Evolutionary conservation across 805 yeast genomes (phyloP).

Genomic region (Pichia ethanolica): DNA sequence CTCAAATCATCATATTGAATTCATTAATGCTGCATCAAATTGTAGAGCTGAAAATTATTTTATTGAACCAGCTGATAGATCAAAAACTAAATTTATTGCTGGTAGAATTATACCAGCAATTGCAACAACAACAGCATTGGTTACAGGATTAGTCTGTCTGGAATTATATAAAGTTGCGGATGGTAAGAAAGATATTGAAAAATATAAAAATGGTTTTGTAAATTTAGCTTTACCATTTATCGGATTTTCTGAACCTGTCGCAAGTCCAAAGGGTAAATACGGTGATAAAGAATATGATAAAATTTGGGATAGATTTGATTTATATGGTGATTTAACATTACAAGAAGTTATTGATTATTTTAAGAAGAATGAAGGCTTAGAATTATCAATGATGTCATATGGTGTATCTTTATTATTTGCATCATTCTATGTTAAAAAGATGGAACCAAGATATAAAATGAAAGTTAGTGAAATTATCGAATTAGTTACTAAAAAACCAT

Average conservation of each 20-base stretch:
- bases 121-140: conserved; percentile 98
- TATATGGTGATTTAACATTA: conserved; percentile 62
- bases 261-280: conserved; percentile 75
- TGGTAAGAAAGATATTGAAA: conserved; percentile 65
- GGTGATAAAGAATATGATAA: conserved; percentile 72
- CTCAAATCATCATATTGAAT: conserved; percentile 91
- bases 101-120: conserved; percentile 98
- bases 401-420: conserved; percentile 89
- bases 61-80: conserved; percentile 81
- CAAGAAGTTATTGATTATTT: conserved; percentile 37
- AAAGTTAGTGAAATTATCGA: conserved; percentile 71
- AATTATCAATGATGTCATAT: conserved; percentile 83
- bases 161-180: conserved; percentile 89
- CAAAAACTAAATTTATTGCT: conserved; percentile 92
- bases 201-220: conserved; percentile 86
- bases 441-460: conserved; percentile 65
- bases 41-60: conserved; percentile 89
- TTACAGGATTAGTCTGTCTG: conserved; percentile 87
- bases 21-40: conserved; percentile 92
- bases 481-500: conserved; percentile 75
- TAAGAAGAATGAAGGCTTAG: conserved; percentile 75
- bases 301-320: conserved; percentile 92
- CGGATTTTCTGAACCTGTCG: conserved; percentile 94
- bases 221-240: conserved; percentile 92
- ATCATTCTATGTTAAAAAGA: conserved; percentile 85